Evolutionary conservation across 1,139 yeast genomes (phyloP).

Genomic region (Hanseniaspora uvarum): DNA sequence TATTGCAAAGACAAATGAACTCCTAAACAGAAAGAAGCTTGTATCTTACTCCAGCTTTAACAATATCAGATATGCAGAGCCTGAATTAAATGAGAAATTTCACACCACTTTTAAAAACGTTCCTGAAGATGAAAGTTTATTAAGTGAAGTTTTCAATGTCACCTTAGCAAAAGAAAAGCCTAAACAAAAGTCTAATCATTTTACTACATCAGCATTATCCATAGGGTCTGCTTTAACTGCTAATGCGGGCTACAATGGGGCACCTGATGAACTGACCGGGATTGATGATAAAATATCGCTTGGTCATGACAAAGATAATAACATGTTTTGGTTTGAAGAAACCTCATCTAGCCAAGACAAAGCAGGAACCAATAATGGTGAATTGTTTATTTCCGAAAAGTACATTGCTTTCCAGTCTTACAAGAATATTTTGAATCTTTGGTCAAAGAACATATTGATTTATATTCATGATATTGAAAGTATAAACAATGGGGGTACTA

Average conservation of each 20-base stretch:
- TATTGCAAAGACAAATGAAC: background rate
- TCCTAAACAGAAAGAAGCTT: background rate
- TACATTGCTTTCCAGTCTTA: constrained; percentile 76
- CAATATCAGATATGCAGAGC: constrained; percentile 46
- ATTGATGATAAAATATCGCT: constrained; percentile 3
- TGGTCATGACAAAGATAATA: background rate
- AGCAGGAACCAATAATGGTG: constrained; percentile 43
- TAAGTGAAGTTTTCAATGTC: constrained; percentile 73
- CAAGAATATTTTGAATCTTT: constrained; percentile 60
- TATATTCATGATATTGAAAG: constrained; percentile 61
- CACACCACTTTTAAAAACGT: constrained; percentile 64
- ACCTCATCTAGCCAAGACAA: background rate
- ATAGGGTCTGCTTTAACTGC: constrained; percentile 14
- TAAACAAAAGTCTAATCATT: constrained; percentile 35
- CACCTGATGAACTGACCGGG: constrained; percentile 7
- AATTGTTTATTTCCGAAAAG: constrained; percentile 71
- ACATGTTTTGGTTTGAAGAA: constrained; percentile 3
- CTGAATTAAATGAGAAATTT: constrained; percentile 64
- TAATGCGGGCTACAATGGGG: background rate
- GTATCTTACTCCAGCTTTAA: constrained; percentile 1
- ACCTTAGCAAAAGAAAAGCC: constrained; percentile 81
- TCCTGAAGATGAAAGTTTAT: constrained; percentile 57
- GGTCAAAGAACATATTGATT: constrained; percentile 75
- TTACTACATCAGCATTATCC: constrained; percentile 8
- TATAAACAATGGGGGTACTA: constrained; percentile 38